phyloP scores from a whole-genome alignment of 768 basidiomycete genomes.

The Russula olivacea region DNA sequence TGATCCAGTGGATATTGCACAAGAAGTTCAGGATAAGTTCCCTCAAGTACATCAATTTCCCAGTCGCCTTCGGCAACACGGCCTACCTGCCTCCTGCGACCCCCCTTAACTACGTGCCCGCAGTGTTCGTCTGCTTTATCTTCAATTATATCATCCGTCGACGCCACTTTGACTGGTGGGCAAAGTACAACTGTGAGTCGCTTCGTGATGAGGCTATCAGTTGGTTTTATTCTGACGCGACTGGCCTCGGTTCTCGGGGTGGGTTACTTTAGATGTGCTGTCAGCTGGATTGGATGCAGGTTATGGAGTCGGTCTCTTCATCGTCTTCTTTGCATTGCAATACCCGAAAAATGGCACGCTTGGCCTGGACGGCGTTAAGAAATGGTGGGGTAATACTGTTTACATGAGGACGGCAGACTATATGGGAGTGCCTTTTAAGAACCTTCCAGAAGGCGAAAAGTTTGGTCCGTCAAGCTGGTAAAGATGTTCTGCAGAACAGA shows the following conservation, averaged over 20 bases:
- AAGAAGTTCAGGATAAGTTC: slow-evolving; percentile 19
- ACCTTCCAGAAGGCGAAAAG: neutral
- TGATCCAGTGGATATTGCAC: slow-evolving; percentile 47
- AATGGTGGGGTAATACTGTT: slow-evolving; percentile 68
- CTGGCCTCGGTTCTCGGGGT: too few relatives aligned
- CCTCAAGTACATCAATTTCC: slow-evolving; percentile 55
- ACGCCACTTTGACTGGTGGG: slow-evolving; percentile 37
- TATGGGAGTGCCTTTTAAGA: slow-evolving; percentile 11
- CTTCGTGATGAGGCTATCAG: neutral
- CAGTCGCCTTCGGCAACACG: slow-evolving; percentile 39
- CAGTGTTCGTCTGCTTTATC: slow-evolving; percentile 34
- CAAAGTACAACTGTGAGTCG: slow-evolving; percentile 35
- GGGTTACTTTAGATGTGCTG: slow-evolving; percentile 42
- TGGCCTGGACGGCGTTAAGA: slow-evolving; percentile 45
- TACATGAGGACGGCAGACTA: slow-evolving; percentile 32
- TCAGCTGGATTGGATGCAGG: slow-evolving; percentile 69
- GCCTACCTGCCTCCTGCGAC: too few relatives aligned
- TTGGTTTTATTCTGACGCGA: slow-evolving; percentile 27
- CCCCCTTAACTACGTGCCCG: slow-evolving; percentile 31
- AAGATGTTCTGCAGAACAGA: neutral
- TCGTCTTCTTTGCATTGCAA: too few relatives aligned
- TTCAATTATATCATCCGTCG: slow-evolving; percentile 38
- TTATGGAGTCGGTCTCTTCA: slow-evolving; percentile 47
- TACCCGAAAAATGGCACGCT: too few relatives aligned
- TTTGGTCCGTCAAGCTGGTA: slow-evolving; percentile 24